These are phyloP conservation scores for Aspergillus bertholletiae DNA, from an alignment of 495 filamentous ascomycete species.

Conservation along the genomic window DNA sequence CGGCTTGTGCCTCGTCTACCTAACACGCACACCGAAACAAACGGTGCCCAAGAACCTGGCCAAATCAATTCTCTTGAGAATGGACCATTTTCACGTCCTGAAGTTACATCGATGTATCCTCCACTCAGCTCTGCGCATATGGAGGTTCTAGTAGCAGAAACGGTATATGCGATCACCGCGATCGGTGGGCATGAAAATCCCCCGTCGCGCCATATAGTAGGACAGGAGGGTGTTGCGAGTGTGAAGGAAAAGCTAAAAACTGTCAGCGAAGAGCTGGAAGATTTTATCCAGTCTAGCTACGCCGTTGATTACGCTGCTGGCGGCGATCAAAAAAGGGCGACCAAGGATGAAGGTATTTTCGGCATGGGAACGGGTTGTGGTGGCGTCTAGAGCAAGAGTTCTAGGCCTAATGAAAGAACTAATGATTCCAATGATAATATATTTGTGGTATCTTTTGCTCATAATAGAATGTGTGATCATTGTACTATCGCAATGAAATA, in stretches of 20 bases:
- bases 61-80: constrained; percentile 33
- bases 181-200: constrained; percentile 96
- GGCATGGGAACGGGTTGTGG: constrained; percentile 11
- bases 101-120: constrained; percentile 69
- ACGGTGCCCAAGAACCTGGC: constrained; percentile 21
- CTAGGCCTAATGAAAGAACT: constrained; percentile 1
- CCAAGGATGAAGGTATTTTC: constrained; percentile 19
- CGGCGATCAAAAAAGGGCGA: constrained; percentile 22
- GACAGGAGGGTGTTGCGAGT: constrained; percentile 79
- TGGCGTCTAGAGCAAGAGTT: constrained; percentile 4
- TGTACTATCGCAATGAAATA: neutral
- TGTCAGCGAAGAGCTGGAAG: constrained; percentile 91
- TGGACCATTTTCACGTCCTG: constrained; percentile 40
- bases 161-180: constrained; percentile 85
- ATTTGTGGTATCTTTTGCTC: neutral
- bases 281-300: constrained; percentile 86
- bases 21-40: constrained; percentile 16
- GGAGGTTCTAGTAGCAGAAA: constrained; percentile 74
- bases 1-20: constrained; percentile 61
- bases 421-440: neutral
- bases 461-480: neutral
- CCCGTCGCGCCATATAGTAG: constrained; percentile 89
- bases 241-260: constrained; percentile 98
- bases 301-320: constrained; percentile 69
- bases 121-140: constrained; percentile 59